Evolutionary conservation across 139 green algal genomes (phyloP).

Genomic region (Auxenochlorella protothecoides): DNA sequence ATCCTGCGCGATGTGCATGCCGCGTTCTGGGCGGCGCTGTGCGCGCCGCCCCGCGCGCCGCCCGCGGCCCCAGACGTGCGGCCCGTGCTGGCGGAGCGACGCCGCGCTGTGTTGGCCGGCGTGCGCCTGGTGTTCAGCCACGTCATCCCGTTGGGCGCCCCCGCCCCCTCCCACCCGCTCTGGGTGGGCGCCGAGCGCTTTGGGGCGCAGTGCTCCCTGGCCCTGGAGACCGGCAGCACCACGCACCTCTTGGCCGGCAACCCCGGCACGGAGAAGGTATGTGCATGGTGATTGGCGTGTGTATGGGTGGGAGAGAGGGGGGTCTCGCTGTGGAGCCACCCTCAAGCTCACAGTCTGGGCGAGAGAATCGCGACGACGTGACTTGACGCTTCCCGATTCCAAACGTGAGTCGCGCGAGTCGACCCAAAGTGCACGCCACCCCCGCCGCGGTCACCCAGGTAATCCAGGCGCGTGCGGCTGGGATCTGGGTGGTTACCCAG

Average conservation of each 20-base stretch:
- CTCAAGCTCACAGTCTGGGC: no score
- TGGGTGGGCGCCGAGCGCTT: constrained; percentile 49
- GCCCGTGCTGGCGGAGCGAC: constrained; percentile 26
- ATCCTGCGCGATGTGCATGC: constrained; percentile 50
- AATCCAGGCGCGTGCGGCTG: constrained; percentile 2
- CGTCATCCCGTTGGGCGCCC: constrained; percentile 39
- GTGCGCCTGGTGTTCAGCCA: constrained; percentile 48
- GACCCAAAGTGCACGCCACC: no score
- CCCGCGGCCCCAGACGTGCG: constrained; percentile 27
- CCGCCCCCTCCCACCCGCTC: constrained; percentile 37
- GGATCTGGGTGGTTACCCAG: constrained; percentile 16
- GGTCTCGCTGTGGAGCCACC: no score
- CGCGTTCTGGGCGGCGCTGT: constrained; percentile 23
- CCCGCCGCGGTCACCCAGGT: background rate
- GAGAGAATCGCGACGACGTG: no score
- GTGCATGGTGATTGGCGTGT: no score
- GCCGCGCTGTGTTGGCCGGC: constrained; percentile 19
- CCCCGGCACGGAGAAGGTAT: constrained; percentile 47
- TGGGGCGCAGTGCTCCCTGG: constrained; percentile 27
- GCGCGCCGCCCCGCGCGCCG: background rate
- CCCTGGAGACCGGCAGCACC: constrained; percentile 8
- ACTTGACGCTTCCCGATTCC: no score
- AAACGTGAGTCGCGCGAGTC: no score
- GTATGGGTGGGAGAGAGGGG: background rate
- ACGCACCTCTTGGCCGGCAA: constrained; percentile 50